phyloP scores from a whole-genome alignment of 306 rosid genomes.

The Ceratonia siliqua region DNA sequence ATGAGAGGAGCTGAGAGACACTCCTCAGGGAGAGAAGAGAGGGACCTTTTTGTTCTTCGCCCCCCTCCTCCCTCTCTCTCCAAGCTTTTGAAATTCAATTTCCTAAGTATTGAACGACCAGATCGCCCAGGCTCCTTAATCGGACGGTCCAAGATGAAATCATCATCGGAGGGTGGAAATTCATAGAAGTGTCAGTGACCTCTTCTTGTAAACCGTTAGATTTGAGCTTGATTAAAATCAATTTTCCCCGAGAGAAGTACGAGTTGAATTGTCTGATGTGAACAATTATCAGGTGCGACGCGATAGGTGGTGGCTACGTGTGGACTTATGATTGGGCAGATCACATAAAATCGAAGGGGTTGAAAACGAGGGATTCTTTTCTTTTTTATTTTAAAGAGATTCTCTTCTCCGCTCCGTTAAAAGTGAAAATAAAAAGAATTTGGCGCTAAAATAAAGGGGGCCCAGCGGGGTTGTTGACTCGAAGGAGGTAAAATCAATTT shows the following conservation, averaged over 20 bases:
- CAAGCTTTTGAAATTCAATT: constrained; percentile 96
- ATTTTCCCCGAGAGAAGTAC: constrained; percentile 33
- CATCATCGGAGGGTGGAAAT: constrained; percentile 47
- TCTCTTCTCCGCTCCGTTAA: constrained; percentile 19
- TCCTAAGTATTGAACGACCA: constrained; percentile 64
- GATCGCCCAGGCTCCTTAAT: constrained; percentile 41
- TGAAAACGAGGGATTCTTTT: constrained; percentile 36
- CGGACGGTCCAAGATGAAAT: constrained; percentile 39
- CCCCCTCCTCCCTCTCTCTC: constrained; percentile 88
- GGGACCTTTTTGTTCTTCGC: constrained; percentile 48
- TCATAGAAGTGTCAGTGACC: constrained; percentile 43
- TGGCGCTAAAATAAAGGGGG: constrained; percentile 48
- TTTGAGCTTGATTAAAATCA: not conserved
- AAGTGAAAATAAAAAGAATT: constrained; percentile 32
- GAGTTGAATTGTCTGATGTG: not conserved
- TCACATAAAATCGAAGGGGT: not conserved
- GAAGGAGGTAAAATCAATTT: not conserved
- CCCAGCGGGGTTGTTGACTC: constrained; percentile 12
- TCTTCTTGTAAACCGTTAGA: constrained; percentile 46
- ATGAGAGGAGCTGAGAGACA: constrained; percentile 24
- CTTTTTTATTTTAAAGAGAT: not conserved
- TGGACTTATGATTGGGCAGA: constrained; percentile 1
- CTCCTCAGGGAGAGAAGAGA: constrained; percentile 16
- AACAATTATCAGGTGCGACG: constrained; percentile 23
- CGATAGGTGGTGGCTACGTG: not conserved